Percentiles rank a stretch among this genome's conserved stretches.
These are phyloP conservation scores for Daphne laureola DNA, from an alignment of 441 rosid species.

Conservation along the genomic window DNA sequence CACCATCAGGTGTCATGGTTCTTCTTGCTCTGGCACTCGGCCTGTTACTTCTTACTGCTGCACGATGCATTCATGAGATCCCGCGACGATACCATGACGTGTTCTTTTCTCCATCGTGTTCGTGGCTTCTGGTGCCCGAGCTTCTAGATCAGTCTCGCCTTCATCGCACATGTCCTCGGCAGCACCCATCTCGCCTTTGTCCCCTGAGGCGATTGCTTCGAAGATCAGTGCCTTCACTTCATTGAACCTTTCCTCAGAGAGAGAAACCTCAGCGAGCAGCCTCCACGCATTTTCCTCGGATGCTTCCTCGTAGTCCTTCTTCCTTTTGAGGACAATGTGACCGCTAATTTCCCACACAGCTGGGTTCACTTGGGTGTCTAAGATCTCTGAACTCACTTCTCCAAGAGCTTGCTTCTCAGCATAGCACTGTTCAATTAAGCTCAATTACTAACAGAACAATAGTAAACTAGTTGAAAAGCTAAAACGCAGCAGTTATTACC, in stretches of 20 bases:
- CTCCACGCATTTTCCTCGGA: conserved; percentile 90
- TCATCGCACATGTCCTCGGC: conserved; percentile 16
- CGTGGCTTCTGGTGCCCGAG: conserved; percentile 14
- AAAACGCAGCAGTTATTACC: conserved; percentile 31
- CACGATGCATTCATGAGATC: conserved; percentile 49
- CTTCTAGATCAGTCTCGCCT: conserved; percentile 20
- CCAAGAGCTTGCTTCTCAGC: conserved; percentile 99
- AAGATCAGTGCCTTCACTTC: conserved; percentile 69
- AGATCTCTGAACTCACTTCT: conserved; percentile 70
- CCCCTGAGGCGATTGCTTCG: conserved; percentile 37
- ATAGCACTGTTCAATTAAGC: conserved; percentile 52
- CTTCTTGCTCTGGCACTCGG: conserved; percentile 7
- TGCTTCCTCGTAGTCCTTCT: conserved; percentile 79
- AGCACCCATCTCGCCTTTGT: conserved; percentile 6
- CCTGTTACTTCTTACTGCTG: conserved; percentile 30
- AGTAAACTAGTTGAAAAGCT: not conserved
- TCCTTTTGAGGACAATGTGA: conserved; percentile 93
- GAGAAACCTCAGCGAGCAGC: conserved; percentile 86
- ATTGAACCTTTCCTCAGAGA: conserved; percentile 76
- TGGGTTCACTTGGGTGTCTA: conserved; percentile 96
- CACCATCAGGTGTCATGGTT: conserved; percentile 1
- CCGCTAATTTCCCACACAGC: conserved; percentile 99
- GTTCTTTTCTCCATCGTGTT: conserved; percentile 23
- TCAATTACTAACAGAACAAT: not conserved
- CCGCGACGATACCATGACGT: conserved; percentile 23